phyloP scores from a whole-genome alignment of 345 rosid genomes.

The Eucalyptus regnans region DNA sequence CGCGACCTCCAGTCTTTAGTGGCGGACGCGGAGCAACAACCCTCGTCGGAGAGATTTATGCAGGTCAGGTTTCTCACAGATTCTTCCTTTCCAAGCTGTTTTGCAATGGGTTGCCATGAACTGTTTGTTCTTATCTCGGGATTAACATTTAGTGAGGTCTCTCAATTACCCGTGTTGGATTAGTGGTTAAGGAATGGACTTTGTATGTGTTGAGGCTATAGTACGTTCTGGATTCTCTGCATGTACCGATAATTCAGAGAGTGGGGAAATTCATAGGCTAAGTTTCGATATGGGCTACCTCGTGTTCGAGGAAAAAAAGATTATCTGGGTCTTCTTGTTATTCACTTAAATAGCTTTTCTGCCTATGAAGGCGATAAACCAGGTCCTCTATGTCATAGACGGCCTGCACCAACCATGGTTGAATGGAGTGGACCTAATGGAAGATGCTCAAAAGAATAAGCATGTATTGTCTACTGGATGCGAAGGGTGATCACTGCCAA shows the following conservation, averaged over 20 bases:
- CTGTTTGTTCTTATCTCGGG: neutral
- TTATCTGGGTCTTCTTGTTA: neutral
- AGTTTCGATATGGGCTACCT: neutral
- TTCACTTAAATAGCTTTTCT: neutral
- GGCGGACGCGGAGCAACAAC: slow-evolving; percentile 27
- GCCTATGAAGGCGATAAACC: slow-evolving; percentile 32
- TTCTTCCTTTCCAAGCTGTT: neutral
- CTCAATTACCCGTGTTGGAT: neutral
- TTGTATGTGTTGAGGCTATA: neutral
- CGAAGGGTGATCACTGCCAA: slow-evolving; percentile 20
- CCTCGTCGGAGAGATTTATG: slow-evolving; percentile 23
- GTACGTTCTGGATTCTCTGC: neutral
- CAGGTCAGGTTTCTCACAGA: slow-evolving; percentile 17
- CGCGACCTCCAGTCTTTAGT: slow-evolving; percentile 37
- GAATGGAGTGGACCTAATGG: slow-evolving; percentile 48
- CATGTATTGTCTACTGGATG: slow-evolving; percentile 48
- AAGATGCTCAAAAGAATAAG: slow-evolving; percentile 33
- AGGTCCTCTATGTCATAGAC: slow-evolving; percentile 35
- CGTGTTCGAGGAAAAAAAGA: neutral
- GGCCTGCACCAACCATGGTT: slow-evolving; percentile 36
- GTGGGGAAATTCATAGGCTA: neutral
- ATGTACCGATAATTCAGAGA: neutral
- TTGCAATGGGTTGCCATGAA: neutral
- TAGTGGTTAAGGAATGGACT: neutral
- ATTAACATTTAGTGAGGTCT: neutral